A percentile compares a stretch with the other conserved stretches of the same genome.
Evolutionary conservation across 805 yeast genomes (phyloP).

Genomic region (Yarrowia hollandica): DNA sequence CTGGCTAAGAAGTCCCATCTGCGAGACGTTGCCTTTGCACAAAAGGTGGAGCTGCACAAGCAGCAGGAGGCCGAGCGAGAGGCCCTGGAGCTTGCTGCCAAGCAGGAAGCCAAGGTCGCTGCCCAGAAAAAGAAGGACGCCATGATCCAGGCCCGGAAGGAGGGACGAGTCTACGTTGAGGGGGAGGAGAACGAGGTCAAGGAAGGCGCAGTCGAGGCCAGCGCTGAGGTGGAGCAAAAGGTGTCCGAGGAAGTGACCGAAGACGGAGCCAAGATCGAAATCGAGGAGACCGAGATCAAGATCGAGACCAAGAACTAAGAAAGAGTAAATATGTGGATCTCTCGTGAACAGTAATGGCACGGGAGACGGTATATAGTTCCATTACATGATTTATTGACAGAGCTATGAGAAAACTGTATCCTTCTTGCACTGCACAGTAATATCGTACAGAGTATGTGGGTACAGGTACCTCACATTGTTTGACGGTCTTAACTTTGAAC

Average conservation of each 20-base stretch:
- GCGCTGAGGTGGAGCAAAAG: not conserved
- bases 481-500: no score
- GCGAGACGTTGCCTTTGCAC: constrained; percentile 13
- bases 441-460: no score
- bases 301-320: constrained; percentile 13
- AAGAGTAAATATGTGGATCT: constrained; percentile 25
- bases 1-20: constrained; percentile 8
- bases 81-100: constrained; percentile 1
- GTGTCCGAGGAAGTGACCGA: not conserved
- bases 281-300: constrained; percentile 18
- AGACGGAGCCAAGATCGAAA: constrained; percentile 9
- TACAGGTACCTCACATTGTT: no score
- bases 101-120: not conserved
- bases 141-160: constrained; percentile 22
- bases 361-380: constrained; percentile 29
- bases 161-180: constrained; percentile 26
- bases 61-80: constrained; percentile 26
- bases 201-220: not conserved
- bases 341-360: constrained; percentile 28
- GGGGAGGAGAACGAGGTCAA: constrained; percentile 18
- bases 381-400: constrained; percentile 26
- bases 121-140: constrained; percentile 20
- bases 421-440: no score
- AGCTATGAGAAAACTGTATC: no score
- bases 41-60: constrained; percentile 25